Percentiles rank a stretch among this genome's conserved stretches.
phyloP scores from a whole-genome alignment of 2,329 filamentous ascomycete species.

The Ophiostoma perfectum region DNA sequence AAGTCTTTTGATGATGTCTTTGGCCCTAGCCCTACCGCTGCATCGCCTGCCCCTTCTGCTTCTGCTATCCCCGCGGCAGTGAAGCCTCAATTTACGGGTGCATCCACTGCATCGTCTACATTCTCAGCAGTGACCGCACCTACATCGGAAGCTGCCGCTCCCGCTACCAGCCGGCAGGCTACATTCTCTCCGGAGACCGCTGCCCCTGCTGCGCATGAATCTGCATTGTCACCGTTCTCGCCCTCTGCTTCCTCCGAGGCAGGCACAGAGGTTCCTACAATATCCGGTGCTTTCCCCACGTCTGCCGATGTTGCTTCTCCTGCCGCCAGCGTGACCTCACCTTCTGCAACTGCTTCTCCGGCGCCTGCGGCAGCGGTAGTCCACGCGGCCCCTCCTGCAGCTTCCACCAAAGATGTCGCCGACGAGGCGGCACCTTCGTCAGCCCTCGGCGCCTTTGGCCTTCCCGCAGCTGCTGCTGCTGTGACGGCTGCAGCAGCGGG shows the following conservation, averaged over 20 bases:
- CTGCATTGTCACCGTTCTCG: background rate
- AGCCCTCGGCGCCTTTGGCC: constrained; percentile 5
- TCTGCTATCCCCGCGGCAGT: constrained; percentile 37
- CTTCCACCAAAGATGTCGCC: background rate
- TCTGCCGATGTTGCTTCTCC: background rate
- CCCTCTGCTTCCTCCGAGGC: background rate
- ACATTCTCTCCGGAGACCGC: constrained; percentile 41
- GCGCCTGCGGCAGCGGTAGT: constrained; percentile 1
- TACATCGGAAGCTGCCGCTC: constrained; percentile 45
- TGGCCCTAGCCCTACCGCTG: constrained; percentile 47
- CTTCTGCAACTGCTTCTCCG: constrained; percentile 14
- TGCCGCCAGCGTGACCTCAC: background rate
- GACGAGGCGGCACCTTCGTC: background rate
- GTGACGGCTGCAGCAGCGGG: background rate
- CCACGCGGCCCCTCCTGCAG: background rate
- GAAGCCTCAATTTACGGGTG: constrained; percentile 54
- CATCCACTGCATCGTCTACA: constrained; percentile 50
- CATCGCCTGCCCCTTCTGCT: constrained; percentile 38
- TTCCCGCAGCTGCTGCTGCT: background rate
- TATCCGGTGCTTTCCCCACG: too few species aligned
- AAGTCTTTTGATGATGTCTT: constrained; percentile 83
- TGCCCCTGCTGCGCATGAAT: background rate
- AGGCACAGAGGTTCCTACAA: background rate
- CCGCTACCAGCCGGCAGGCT: constrained; percentile 54
- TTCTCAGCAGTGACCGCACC: constrained; percentile 53